These are phyloP conservation scores for Exophiala mesophila DNA, from an alignment of 2,329 filamentous ascomycete genomes.

Conservation along the genomic window DNA sequence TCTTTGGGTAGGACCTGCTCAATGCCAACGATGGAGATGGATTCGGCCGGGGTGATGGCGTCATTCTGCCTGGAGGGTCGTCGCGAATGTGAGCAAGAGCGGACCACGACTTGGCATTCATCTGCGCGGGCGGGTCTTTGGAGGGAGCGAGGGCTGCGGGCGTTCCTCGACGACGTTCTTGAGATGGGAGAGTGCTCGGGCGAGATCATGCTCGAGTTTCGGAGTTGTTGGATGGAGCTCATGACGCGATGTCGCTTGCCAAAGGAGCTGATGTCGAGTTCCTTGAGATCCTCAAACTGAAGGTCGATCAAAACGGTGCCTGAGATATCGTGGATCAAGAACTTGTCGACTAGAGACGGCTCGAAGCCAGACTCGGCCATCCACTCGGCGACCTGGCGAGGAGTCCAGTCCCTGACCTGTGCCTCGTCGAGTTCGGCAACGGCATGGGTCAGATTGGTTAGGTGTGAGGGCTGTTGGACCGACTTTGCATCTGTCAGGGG, in stretches of 20 bases:
- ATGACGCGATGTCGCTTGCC: constrained; percentile 59
- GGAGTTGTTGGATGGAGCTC: constrained; percentile 53
- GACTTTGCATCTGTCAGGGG: background rate
- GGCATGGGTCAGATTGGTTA: constrained; percentile 25
- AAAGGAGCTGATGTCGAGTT: constrained; percentile 59
- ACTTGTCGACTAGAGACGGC: constrained; percentile 69
- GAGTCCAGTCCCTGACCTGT: constrained; percentile 32
- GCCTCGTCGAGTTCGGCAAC: constrained; percentile 30
- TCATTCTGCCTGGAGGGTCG: constrained; percentile 27
- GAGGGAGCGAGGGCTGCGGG: constrained; percentile 14
- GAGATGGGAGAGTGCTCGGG: constrained; percentile 14
- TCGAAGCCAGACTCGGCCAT: constrained; percentile 84
- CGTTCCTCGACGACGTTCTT: constrained; percentile 18
- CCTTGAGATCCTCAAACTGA: constrained; percentile 74
- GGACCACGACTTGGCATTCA: constrained; percentile 19
- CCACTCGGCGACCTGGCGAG: constrained; percentile 53
- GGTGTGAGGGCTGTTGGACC: background rate
- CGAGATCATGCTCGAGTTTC: constrained; percentile 30
- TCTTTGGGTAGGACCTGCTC: constrained; percentile 82
- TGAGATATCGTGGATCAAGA: constrained; percentile 87
- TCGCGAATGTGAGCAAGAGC: constrained; percentile 23
- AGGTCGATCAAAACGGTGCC: constrained; percentile 83
- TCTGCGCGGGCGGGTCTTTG: constrained; percentile 20
- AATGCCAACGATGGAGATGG: constrained; percentile 85
- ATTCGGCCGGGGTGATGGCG: constrained; percentile 69